Evolutionary conservation across 108 stramenopile genomes (phyloP), one percentile per base, ranked within the genome.

Genomic region (Cyclotella kingstonii): DNA sequence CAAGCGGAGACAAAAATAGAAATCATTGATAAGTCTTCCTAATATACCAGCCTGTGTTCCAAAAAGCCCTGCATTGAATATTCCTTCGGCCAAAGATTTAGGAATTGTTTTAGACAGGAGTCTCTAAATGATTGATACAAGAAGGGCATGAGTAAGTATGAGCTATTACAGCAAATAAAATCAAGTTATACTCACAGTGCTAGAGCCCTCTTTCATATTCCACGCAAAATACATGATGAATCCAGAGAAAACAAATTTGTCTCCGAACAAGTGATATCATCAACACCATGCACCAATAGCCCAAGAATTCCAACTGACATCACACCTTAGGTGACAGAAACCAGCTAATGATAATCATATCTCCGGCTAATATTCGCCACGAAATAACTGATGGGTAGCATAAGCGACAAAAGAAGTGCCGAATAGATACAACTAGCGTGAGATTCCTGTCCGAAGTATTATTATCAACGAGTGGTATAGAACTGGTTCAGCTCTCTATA

Each of bases 31-130:
- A 10, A 79, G 85, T 56, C 95, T 70, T 10, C 93, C 95, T 12
- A 85, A 47, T 8, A 92, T 94, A 18, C 95, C 95, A 0, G 92
- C 85, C 69, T 96, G 94, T 23, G 95, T 96, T 34, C 91, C 87
- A 28, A 96, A 67, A 27, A 95, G 78, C 2, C 95, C 95, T 54
- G 81, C 77, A 70, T 96, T 96, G 61, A 93, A 85, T 10, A 83
- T 87, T 29, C 95, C 95, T 42, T 56, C 68, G 22, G 90, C 90
- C 65, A 94, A 77, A 17, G 65, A 54, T 5, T 77, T 79, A 0
- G 90, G 84, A 28, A 96, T 87, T 0, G 88, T 77, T 63, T 94
- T 94, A 14, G 80, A 80, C 26, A 94, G 61, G 38, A 91, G 49
- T n/a, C 85, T 72, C 49, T 51, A 17, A 29, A 19, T 23, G 17